Evolutionary conservation across 805 yeast genomes (phyloP).

Genomic region (Metschnikowia hibisci): DNA sequence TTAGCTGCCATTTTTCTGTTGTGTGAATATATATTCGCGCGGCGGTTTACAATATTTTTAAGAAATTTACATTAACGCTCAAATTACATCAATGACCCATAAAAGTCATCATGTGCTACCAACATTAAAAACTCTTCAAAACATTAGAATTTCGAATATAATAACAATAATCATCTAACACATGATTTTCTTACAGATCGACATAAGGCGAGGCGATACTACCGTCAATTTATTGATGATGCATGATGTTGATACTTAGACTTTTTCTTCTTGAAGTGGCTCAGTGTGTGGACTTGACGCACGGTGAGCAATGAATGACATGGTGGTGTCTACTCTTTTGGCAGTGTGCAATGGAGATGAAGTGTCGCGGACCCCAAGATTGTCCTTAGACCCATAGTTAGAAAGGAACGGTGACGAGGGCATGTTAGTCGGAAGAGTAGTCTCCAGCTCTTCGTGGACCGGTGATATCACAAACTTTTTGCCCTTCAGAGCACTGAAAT

Average conservation of each 20-base stretch:
- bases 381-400: slow-evolving; percentile 11
- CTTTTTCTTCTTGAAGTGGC: slow-evolving; percentile 26
- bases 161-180: too few species aligned
- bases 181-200: too few species aligned
- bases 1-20: too few species aligned
- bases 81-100: too few species aligned
- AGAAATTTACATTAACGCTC: too few species aligned
- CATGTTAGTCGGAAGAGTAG: slow-evolving; percentile 30
- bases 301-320: slow-evolving; percentile 17
- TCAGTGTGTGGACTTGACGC: slow-evolving; percentile 20
- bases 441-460: slow-evolving; percentile 16
- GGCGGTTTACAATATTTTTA: too few species aligned
- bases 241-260: neutral
- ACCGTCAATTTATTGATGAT: neutral
- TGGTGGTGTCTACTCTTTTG: slow-evolving; percentile 34
- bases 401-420: slow-evolving; percentile 38
- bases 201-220: too few species aligned
- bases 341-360: slow-evolving; percentile 36
- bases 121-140: too few species aligned
- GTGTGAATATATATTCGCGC: too few species aligned
- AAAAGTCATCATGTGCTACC: too few species aligned
- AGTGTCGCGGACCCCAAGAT: slow-evolving; percentile 12
- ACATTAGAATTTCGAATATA: too few species aligned
- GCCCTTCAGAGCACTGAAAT: slow-evolving; percentile 29
- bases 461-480: slow-evolving; percentile 31